Evolutionary conservation across 2,329 filamentous ascomycete genomes (phyloP).

Genomic region (Cladosporium sp.): DNA sequence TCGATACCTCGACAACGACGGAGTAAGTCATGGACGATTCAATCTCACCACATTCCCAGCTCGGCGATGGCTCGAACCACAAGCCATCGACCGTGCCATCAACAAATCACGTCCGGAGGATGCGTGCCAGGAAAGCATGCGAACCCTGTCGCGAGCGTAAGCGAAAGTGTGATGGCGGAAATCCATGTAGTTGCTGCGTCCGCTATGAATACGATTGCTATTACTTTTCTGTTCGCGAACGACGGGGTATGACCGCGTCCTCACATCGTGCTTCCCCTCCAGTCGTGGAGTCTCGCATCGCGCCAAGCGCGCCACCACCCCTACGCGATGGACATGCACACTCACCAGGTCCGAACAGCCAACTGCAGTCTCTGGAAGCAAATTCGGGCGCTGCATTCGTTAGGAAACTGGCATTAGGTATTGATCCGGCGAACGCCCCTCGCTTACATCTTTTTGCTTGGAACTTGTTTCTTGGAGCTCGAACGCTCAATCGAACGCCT

Average conservation of each 20-base stretch:
- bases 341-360: conserved; percentile 18
- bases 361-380: conserved; percentile 47
- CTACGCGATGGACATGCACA: conserved; percentile 2
- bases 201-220: conserved; percentile 54
- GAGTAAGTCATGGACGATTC: conserved; percentile 9
- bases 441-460: conserved; percentile 55
- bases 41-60: conserved; percentile 8
- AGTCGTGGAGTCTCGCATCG: background rate
- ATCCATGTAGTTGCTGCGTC: conserved; percentile 52
- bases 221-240: conserved; percentile 39
- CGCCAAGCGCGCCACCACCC: conserved; percentile 8
- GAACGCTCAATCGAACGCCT: conserved; percentile 14
- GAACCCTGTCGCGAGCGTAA: conserved; percentile 54
- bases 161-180: conserved; percentile 54
- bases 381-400: conserved; percentile 58
- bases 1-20: background rate
- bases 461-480: conserved; percentile 43
- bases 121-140: conserved; percentile 22
- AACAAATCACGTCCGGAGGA: conserved; percentile 15
- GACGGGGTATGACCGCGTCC: conserved; percentile 27
- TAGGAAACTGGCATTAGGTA: conserved; percentile 49
- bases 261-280: conserved; percentile 26
- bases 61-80: conserved; percentile 2
- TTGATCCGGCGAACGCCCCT: conserved; percentile 53
- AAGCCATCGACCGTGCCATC: conserved; percentile 9